These are phyloP conservation scores for Lasiodiplodia sp. DNA, from an alignment of 2,329 filamentous ascomycete genomes.

Conservation along the genomic window DNA sequence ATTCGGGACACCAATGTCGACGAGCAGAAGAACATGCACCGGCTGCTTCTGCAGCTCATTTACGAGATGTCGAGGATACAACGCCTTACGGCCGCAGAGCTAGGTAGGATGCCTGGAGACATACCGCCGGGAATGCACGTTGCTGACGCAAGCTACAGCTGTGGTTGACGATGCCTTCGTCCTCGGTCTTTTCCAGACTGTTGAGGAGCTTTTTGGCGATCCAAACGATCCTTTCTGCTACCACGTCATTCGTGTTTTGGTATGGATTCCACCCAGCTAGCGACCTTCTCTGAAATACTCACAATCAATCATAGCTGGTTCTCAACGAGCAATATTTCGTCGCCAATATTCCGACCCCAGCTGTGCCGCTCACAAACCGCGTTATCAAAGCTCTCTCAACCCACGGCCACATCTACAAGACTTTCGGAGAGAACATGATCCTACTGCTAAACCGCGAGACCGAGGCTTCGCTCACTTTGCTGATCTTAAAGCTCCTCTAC, in stretches of 20 bases:
- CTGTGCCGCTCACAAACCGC: constrained; percentile 77
- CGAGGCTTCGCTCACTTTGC: constrained; percentile 89
- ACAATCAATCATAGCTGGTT: constrained; percentile 69
- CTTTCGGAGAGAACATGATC: constrained; percentile 97
- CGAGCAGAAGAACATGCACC: constrained; percentile 75
- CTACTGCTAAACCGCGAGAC: constrained; percentile 91
- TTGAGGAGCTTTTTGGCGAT: constrained; percentile 87
- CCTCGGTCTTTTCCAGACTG: constrained; percentile 81
- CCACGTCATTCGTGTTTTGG: constrained; percentile 89
- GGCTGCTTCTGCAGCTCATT: constrained; percentile 82
- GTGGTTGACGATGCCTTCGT: constrained; percentile 80
- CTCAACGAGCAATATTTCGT: constrained; percentile 99
- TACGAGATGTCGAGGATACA: constrained; percentile 98
- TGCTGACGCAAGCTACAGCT: constrained; percentile 41
- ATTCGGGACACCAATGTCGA: constrained; percentile 70
- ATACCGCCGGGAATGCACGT: neutral
- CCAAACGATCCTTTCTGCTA: constrained; percentile 94
- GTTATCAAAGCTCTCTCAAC: constrained; percentile 90
- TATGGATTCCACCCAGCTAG: constrained; percentile 54
- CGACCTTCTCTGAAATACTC: neutral
- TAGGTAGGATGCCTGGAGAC: constrained; percentile 62
- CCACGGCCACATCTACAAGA: constrained; percentile 82
- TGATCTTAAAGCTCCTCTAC: constrained; percentile 97
- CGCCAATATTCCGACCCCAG: constrained; percentile 58
- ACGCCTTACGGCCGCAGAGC: constrained; percentile 75